phyloP scores from a whole-genome alignment of 371 early-diverging fungal genomes.

The Mortierella sp. region DNA sequence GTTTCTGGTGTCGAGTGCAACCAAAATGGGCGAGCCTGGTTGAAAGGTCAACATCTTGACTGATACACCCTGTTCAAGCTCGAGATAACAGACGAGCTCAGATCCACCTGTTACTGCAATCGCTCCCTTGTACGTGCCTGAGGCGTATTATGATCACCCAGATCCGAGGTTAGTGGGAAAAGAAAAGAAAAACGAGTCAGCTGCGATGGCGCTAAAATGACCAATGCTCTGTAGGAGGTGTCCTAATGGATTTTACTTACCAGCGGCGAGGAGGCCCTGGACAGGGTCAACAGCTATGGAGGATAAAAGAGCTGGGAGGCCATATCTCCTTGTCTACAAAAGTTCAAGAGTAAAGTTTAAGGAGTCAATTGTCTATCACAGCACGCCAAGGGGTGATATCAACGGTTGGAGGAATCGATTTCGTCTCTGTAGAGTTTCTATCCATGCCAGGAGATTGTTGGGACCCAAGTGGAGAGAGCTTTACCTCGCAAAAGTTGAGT shows the following conservation, averaged over 20 bases:
- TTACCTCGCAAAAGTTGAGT: conserved; percentile 44
- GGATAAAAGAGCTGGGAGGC: conserved; percentile 58
- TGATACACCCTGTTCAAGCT: conserved; percentile 43
- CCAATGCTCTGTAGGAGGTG: neutral
- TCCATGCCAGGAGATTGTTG: too few relatives aligned
- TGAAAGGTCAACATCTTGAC: conserved; percentile 66
- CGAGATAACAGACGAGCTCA: conserved; percentile 33
- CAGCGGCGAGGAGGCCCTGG: conserved; percentile 63
- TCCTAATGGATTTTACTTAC: conserved; percentile 49
- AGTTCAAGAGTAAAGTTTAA: neutral
- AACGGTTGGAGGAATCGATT: conserved; percentile 8
- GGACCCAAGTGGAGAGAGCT: neutral
- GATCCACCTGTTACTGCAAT: conserved; percentile 44
- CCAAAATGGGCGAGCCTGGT: conserved; percentile 58
- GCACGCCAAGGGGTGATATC: neutral
- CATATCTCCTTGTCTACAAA: conserved; percentile 58
- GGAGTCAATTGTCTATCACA: neutral
- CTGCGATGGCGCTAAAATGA: neutral
- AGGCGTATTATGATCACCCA: neutral
- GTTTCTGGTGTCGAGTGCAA: conserved; percentile 62
- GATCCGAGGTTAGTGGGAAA: neutral
- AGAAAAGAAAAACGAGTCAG: neutral
- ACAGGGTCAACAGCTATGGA: conserved; percentile 66
- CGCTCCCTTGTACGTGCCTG: conserved; percentile 47
- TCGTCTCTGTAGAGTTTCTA: conserved; percentile 8